Percentiles rank a stretch among this genome's conserved stretches.
phyloP scores from a whole-genome alignment of 2,329 filamentous ascomycete species.

The Trichoderma koningiopsis region DNA sequence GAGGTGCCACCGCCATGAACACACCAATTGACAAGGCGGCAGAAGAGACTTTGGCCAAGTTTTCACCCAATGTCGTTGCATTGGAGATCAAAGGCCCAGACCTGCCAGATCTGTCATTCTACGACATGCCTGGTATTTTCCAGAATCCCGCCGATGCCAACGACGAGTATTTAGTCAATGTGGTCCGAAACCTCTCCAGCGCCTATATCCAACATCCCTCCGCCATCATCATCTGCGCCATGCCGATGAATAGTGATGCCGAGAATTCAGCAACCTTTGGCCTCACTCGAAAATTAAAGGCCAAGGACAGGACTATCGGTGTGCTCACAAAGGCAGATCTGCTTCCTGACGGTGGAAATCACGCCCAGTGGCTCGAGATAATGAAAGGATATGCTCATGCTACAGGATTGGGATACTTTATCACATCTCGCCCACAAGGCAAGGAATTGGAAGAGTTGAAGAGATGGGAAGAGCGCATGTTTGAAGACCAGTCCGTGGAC shows the following conservation, averaged over 20 bases:
- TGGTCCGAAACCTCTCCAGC: slow-evolving; percentile 70
- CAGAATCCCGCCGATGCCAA: slow-evolving; percentile 64
- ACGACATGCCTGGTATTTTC: slow-evolving; percentile 83
- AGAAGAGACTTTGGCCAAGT: slow-evolving; percentile 60
- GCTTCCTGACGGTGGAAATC: slow-evolving; percentile 53
- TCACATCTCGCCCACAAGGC: slow-evolving; percentile 68
- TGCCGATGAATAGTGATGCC: slow-evolving; percentile 77
- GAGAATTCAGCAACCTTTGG: slow-evolving; percentile 72
- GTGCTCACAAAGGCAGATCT: slow-evolving; percentile 87
- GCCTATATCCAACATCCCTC: slow-evolving; percentile 70
- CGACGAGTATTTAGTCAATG: slow-evolving; percentile 68
- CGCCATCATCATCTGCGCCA: slow-evolving; percentile 75
- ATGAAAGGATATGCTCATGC: slow-evolving; percentile 62
- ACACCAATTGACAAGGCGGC: slow-evolving; percentile 40
- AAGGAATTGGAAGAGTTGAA: slow-evolving; percentile 56
- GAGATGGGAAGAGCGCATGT: slow-evolving; percentile 56
- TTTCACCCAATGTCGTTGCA: slow-evolving; percentile 79
- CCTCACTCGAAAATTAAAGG: slow-evolving; percentile 60
- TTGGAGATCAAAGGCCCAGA: slow-evolving; percentile 73
- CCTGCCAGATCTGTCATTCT: slow-evolving; percentile 76
- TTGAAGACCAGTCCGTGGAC: slow-evolving; percentile 43
- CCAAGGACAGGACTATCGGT: slow-evolving; percentile 64
- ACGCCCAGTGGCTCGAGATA: slow-evolving; percentile 63
- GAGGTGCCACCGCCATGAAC: slow-evolving; percentile 46
- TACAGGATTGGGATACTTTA: slow-evolving; percentile 76